A percentile compares a stretch with the other conserved stretches of the same genome.
Evolutionary conservation across 2,329 filamentous ascomycete species (phyloP).

Genomic region (Incumbomyces delicatus): DNA sequence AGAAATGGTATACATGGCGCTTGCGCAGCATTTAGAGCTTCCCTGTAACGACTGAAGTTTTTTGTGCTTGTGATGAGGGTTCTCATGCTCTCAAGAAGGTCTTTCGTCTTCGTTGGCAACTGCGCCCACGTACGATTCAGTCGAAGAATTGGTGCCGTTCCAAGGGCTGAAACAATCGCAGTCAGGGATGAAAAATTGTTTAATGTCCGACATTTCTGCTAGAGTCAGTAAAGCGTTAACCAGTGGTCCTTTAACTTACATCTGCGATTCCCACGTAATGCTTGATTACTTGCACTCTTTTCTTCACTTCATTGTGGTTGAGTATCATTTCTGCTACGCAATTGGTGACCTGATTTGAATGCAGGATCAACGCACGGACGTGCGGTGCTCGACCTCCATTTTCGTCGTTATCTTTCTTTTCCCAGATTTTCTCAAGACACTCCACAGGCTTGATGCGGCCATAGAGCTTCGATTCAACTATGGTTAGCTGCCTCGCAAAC

Average conservation of each 20-base stretch:
- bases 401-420: slow-evolving; percentile 73
- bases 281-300: slow-evolving; percentile 93
- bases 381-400: slow-evolving; percentile 83
- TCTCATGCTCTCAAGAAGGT: slow-evolving; percentile 79
- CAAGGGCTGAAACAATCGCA: slow-evolving; percentile 91
- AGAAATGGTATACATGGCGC: slow-evolving; percentile 98
- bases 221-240: slow-evolving; percentile 16
- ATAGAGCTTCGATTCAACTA: slow-evolving; percentile 90
- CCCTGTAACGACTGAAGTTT: slow-evolving; percentile 95
- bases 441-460: slow-evolving; percentile 93
- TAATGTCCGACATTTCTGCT: slow-evolving; percentile 76
- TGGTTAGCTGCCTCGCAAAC: slow-evolving; percentile 93
- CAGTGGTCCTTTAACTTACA: slow-evolving; percentile 48
- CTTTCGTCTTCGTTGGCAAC: slow-evolving; percentile 74
- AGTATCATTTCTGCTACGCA: slow-evolving; percentile 99
- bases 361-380: slow-evolving; percentile 89
- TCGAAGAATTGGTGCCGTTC: slow-evolving; percentile 88
- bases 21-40: slow-evolving; percentile 82
- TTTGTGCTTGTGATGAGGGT: slow-evolving; percentile 93
- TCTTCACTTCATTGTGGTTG: slow-evolving; percentile 87
- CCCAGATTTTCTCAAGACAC: slow-evolving; percentile 97
- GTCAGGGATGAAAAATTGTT: slow-evolving; percentile 98
- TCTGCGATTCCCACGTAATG: slow-evolving; percentile 96
- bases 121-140: slow-evolving; percentile 90
- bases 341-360: slow-evolving; percentile 97